These are phyloP conservation scores for Aspergillus clavatus DNA, from an alignment of 2,329 filamentous ascomycete genomes.

Conservation along the genomic window DNA sequence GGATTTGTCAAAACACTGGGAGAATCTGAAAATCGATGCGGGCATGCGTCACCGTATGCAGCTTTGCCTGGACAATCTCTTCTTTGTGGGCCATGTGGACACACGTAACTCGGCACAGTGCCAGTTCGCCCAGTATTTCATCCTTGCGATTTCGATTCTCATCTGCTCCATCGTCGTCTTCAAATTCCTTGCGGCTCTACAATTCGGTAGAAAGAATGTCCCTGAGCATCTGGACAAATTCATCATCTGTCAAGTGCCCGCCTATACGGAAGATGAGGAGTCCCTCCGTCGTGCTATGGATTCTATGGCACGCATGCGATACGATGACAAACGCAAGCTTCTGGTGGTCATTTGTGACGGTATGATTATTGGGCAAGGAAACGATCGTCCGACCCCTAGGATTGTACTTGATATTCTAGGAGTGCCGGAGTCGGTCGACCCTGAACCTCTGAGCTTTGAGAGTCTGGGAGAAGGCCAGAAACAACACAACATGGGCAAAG, in stretches of 20 bases:
- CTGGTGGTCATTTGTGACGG: constrained; percentile 90
- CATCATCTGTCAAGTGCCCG: constrained; percentile 93
- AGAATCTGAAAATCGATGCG: constrained; percentile 58
- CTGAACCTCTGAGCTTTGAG: constrained; percentile 93
- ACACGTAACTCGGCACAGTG: constrained; percentile 82
- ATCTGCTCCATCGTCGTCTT: constrained; percentile 79
- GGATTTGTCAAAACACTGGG: constrained; percentile 81
- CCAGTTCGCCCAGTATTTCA: constrained; percentile 81
- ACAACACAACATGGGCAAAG: constrained; percentile 99
- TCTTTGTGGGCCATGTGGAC: constrained; percentile 88
- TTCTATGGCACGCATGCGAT: constrained; percentile 89
- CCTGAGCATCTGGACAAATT: constrained; percentile 98
- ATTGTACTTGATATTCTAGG: constrained; percentile 97
- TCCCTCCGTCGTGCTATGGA: constrained; percentile 95
- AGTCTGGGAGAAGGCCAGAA: constrained; percentile 92
- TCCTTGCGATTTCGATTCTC: constrained; percentile 77
- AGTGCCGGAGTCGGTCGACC: constrained; percentile 87
- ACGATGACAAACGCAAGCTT: constrained; percentile 97
- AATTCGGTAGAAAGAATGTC: constrained; percentile 85
- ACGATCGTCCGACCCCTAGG: constrained; percentile 88
- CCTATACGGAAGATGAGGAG: constrained; percentile 97
- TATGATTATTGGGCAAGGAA: constrained; percentile 99
- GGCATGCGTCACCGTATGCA: constrained; percentile 64
- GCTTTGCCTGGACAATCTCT: constrained; percentile 85
- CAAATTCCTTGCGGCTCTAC: constrained; percentile 94